Evolutionary conservation across 2,329 filamentous ascomycete genomes (phyloP).

Genomic region (Pestalotiopsis sp.): DNA sequence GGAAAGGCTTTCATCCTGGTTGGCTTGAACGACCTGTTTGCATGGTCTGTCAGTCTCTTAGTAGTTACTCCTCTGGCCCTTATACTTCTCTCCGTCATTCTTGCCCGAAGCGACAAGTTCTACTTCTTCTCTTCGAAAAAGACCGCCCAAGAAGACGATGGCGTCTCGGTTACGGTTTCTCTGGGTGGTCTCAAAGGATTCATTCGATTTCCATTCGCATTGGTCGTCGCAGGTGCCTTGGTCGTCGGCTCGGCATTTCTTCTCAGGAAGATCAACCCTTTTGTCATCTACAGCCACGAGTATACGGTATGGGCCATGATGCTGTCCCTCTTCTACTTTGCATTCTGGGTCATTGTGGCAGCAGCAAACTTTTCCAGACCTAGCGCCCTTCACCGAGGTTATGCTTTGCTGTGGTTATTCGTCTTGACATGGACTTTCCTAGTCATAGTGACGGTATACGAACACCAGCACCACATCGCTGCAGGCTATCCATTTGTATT

Average conservation of each 20-base stretch:
- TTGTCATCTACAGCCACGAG: slow-evolving; percentile 86
- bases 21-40: slow-evolving; percentile 80
- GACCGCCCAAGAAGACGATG: slow-evolving; percentile 54
- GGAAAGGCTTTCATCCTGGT: slow-evolving; percentile 80
- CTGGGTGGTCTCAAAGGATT: slow-evolving; percentile 81
- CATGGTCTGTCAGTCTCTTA: slow-evolving; percentile 80
- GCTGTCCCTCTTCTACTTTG: slow-evolving; percentile 75
- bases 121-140: slow-evolving; percentile 76
- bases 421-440: slow-evolving; percentile 72
- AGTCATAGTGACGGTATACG: slow-evolving; percentile 73
- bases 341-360: slow-evolving; percentile 73
- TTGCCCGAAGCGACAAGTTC: slow-evolving; percentile 76
- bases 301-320: slow-evolving; percentile 85
- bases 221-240: slow-evolving; percentile 67
- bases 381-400: slow-evolving; percentile 82
- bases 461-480: slow-evolving; percentile 74
- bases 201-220: slow-evolving; percentile 79
- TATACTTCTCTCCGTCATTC: slow-evolving; percentile 66
- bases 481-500: slow-evolving; percentile 83
- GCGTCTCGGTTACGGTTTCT: slow-evolving; percentile 61
- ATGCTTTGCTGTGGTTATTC: slow-evolving; percentile 84
- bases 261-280: slow-evolving; percentile 80
- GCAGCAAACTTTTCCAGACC: slow-evolving; percentile 80
- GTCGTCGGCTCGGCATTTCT: slow-evolving; percentile 75
- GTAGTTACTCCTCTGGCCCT: slow-evolving; percentile 77